Conservation (phyloP, 208 protist species). For the Trypanosoma rangeli region DNA sequence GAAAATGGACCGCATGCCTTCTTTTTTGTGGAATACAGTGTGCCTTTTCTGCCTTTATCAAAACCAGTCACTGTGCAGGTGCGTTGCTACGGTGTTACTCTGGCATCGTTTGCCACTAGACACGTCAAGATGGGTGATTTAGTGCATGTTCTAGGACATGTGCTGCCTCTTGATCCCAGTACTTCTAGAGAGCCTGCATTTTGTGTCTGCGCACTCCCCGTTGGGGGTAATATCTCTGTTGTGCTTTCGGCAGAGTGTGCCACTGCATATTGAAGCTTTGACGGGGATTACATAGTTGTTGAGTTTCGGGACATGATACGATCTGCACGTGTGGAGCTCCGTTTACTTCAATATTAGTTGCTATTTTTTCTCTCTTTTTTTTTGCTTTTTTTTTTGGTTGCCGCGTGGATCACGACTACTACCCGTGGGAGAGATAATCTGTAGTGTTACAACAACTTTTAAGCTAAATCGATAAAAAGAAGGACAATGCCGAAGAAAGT, state of each 20-base stretch:
- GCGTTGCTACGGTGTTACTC: constrained; percentile 58
- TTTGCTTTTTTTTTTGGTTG: neutral
- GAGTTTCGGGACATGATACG: neutral
- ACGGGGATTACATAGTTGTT: neutral
- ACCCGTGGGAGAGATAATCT: neutral
- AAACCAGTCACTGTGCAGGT: constrained; percentile 39
- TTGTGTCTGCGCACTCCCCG: constrained; percentile 64
- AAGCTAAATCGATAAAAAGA: constrained; percentile 2
- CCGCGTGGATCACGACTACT: neutral
- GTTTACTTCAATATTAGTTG: constrained; percentile 14
- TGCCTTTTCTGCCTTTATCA: constrained; percentile 45
- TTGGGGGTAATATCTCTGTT: constrained; percentile 83
- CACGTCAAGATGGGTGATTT: constrained; percentile 64
- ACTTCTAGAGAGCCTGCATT: constrained; percentile 21
- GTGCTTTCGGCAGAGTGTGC: constrained; percentile 29
- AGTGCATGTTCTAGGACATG: constrained; percentile 81
- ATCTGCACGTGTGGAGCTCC: neutral
- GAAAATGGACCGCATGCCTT: constrained; percentile 38
- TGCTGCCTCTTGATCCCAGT: constrained; percentile 40
- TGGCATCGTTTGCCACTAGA: constrained; percentile 50
- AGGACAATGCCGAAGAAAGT: constrained; percentile 50
- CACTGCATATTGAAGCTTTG: neutral
- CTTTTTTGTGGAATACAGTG: constrained; percentile 58
- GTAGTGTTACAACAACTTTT: neutral
- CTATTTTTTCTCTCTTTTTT: constrained; percentile 23